Percentiles rank a stretch among this genome's conserved stretches.
phyloP scores from a whole-genome alignment of 2,329 filamentous ascomycete genomes.

The Penicillium concentricum region DNA sequence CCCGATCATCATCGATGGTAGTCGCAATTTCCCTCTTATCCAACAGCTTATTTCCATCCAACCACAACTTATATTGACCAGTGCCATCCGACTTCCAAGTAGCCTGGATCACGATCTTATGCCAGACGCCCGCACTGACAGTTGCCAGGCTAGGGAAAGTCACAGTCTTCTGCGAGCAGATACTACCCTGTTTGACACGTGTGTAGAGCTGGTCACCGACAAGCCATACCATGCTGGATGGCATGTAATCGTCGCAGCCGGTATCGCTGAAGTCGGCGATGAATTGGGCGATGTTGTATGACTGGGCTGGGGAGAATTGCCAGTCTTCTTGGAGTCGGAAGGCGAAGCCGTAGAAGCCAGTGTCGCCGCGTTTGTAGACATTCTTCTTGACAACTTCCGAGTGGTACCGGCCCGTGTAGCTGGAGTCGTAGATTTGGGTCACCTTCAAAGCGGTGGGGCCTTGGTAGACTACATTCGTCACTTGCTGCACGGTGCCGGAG shows the following conservation, averaged over 20 bases:
- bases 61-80: constrained; percentile 51
- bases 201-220: constrained; percentile 46
- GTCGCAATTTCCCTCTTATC: constrained; percentile 44
- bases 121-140: constrained; percentile 48
- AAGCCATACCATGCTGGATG: constrained; percentile 51
- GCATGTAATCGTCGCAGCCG: constrained; percentile 51
- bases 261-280: constrained; percentile 50
- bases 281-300: constrained; percentile 54
- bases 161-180: constrained; percentile 38
- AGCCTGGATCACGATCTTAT: constrained; percentile 48
- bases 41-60: constrained; percentile 49
- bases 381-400: constrained; percentile 48
- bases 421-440: constrained; percentile 39
- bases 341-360: constrained; percentile 51
- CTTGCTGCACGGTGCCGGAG: constrained; percentile 44
- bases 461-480: constrained; percentile 44
- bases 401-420: constrained; percentile 50
- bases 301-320: constrained; percentile 46
- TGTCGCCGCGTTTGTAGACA: constrained; percentile 48
- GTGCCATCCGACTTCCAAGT: constrained; percentile 47
- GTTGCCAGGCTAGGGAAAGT: constrained; percentile 38
- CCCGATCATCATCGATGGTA: constrained; percentile 45
- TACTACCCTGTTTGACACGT: constrained; percentile 44
- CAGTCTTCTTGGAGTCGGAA: constrained; percentile 50
- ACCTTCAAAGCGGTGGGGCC: constrained; percentile 46